Evolutionary conservation across 768 basidiomycete species (phyloP), one percentile per base, ranked within the genome.

Genomic region (Chalciporus pseudorubinellus): DNA sequence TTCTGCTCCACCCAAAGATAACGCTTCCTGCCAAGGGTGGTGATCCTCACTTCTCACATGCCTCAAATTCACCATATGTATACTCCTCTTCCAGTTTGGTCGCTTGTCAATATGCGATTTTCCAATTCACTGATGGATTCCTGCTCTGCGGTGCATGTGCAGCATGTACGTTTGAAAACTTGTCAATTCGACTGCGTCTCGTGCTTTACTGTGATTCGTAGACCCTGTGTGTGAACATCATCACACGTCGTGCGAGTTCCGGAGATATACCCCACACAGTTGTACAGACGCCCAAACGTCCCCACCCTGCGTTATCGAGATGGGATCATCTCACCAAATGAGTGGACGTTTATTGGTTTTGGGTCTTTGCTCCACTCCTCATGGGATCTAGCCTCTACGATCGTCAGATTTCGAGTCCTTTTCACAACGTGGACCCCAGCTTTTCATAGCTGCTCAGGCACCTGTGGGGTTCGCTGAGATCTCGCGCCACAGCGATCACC

Each of bases 381-480:
- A 50, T 61, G 64, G n/a, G 7, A 42, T 46, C 41, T 50, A 46
- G 41, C 44, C 42, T 31, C 36, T 11, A 34, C 34, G 48, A 45
- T 56, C 18, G 43, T 49, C 50, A 21, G 13, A 26, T 20, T 21
- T 28, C 26, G 46, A 57, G 58, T n/a, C 51, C 51, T 51, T 60
- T 49, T 52, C 48, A 36, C 39, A 45, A 45, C 52, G 34, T 58
- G 51, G 48, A 11, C 33, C 42, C 22, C 12, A 19, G 29, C 51
- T 39, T 40, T 29, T 45, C 22, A 43, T 46, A 42, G 21, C 40
- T 40, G 28, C 18, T 50, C 64, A 54, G 55, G 56, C 11, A 57
- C 53, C 9, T 47, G 22, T 41, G 39, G 16, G 28, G 39, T 40
- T 62, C 60, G 63, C 59, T 66, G 63, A 58, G 59, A 66, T 62